Evolutionary conservation across 2,329 filamentous ascomycete genomes (phyloP).

Genomic region (Aspergillus sp.): DNA sequence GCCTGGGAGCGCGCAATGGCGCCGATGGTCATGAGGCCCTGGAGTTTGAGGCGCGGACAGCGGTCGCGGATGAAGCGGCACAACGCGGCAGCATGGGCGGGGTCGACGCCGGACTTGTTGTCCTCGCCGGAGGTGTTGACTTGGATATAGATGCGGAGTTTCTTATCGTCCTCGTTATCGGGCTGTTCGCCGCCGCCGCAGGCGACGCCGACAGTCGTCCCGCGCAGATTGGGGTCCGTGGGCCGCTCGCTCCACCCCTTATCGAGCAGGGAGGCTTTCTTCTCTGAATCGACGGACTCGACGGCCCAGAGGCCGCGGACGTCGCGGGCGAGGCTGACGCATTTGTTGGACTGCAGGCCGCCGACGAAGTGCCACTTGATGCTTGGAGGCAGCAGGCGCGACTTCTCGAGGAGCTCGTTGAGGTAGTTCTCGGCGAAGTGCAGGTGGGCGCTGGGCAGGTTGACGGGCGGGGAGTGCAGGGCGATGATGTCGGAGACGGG

Average conservation of each 20-base stretch:
- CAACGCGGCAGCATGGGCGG: conserved; percentile 52
- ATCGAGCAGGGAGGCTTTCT: conserved; percentile 78
- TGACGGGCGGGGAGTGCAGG: conserved; percentile 45
- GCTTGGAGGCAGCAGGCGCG: conserved; percentile 59
- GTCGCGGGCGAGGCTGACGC: conserved; percentile 68
- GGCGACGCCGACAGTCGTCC: too few species aligned
- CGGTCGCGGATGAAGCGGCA: conserved; percentile 60
- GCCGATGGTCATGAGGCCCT: conserved; percentile 94
- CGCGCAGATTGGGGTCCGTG: too few species aligned
- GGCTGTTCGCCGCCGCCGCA: conserved; percentile 29
- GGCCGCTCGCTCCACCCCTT: conserved; percentile 56
- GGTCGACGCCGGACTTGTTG: conserved; percentile 72
- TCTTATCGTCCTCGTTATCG: conserved; percentile 16
- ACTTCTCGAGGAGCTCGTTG: conserved; percentile 81
- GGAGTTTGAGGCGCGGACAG: conserved; percentile 64
- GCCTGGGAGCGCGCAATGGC: conserved; percentile 78
- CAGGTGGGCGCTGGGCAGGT: conserved; percentile 47
- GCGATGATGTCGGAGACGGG: conserved; percentile 83
- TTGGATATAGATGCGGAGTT: conserved; percentile 73
- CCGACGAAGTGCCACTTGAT: conserved; percentile 97
- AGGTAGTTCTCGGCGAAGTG: conserved; percentile 98
- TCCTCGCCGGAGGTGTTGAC: conserved; percentile 90
- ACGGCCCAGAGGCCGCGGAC: conserved; percentile 88
- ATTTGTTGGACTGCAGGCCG: conserved; percentile 86
- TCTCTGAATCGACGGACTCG: conserved; percentile 75